phyloP scores from a whole-genome alignment of 495 filamentous ascomycete genomes.

The Pyronema omphalodes region DNA sequence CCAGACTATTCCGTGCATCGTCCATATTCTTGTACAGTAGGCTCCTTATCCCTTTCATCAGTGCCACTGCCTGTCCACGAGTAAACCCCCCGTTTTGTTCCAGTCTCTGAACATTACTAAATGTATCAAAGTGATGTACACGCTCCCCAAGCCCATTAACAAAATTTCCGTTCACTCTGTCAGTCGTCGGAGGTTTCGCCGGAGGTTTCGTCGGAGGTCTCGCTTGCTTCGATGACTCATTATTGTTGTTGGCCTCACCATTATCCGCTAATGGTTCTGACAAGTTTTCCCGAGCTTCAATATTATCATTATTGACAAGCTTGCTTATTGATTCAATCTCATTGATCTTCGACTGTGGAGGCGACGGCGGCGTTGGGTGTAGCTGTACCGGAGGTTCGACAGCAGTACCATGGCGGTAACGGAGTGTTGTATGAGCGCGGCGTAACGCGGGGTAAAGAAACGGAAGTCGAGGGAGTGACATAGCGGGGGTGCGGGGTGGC shows the following conservation, averaged over 20 bases:
- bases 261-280: constrained; percentile 14
- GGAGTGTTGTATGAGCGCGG: constrained; percentile 16
- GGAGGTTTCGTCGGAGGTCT: background rate
- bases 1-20: constrained; percentile 53
- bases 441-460: constrained; percentile 55
- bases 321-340: constrained; percentile 7
- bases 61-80: constrained; percentile 46
- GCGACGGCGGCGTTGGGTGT: background rate
- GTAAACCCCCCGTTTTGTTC: constrained; percentile 44
- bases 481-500: constrained; percentile 31
- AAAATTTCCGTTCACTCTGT: no score
- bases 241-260: no score
- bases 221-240: no score
- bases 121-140: constrained; percentile 93
- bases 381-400: constrained; percentile 35
- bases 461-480: constrained; percentile 49
- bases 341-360: constrained; percentile 1
- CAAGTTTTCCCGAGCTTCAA: background rate
- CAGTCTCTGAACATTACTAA: constrained; percentile 63
- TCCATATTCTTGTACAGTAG: constrained; percentile 63
- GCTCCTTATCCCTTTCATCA: constrained; percentile 74
- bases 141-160: constrained; percentile 27
- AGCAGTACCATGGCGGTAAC: constrained; percentile 40
- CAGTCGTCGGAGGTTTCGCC: background rate
- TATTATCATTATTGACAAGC: background rate